Percentiles rank a stretch among this genome's conserved stretches.
These are phyloP conservation scores for Orbilia javanica DNA, from an alignment of 2,329 filamentous ascomycete genomes.

Conservation along the genomic window DNA sequence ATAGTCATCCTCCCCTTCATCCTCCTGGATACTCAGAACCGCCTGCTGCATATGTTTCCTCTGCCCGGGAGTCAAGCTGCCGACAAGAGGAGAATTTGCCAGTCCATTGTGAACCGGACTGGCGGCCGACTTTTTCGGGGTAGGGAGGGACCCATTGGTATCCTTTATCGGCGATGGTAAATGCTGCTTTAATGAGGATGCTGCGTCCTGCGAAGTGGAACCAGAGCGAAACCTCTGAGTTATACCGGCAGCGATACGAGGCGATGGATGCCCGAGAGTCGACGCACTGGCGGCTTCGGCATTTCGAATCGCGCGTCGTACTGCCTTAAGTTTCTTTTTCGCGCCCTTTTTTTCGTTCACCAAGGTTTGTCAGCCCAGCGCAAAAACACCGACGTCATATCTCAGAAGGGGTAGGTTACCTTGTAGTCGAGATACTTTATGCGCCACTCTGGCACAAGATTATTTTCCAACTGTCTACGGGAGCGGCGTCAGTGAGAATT, in stretches of 20 bases:
- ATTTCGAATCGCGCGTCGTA: conserved; percentile 77
- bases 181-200: conserved; percentile 43
- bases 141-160: not conserved
- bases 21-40: conserved; percentile 38
- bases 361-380: conserved; percentile 43
- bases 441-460: conserved; percentile 93
- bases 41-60: conserved; percentile 12
- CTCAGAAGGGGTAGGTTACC: conserved; percentile 66
- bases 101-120: conserved; percentile 21
- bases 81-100: conserved; percentile 3
- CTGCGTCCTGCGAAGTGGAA: conserved; percentile 27
- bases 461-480: conserved; percentile 83
- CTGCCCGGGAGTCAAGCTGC: conserved; percentile 28
- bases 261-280: conserved; percentile 41
- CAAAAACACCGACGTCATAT: conserved; percentile 53
- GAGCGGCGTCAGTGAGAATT: not conserved
- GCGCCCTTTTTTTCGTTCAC: conserved; percentile 69
- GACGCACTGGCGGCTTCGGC: conserved; percentile 70
- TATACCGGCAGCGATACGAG: conserved; percentile 35
- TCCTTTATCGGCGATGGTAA: conserved; percentile 33
- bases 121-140: conserved; percentile 11
- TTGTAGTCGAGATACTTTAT: conserved; percentile 96
- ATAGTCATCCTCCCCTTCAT: conserved; percentile 41
- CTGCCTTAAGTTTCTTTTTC: conserved; percentile 92
- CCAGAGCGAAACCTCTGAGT: conserved; percentile 36